Evolutionary conservation across 768 basidiomycete species (phyloP).

Genomic region (Neoboletus brunneissimus): DNA sequence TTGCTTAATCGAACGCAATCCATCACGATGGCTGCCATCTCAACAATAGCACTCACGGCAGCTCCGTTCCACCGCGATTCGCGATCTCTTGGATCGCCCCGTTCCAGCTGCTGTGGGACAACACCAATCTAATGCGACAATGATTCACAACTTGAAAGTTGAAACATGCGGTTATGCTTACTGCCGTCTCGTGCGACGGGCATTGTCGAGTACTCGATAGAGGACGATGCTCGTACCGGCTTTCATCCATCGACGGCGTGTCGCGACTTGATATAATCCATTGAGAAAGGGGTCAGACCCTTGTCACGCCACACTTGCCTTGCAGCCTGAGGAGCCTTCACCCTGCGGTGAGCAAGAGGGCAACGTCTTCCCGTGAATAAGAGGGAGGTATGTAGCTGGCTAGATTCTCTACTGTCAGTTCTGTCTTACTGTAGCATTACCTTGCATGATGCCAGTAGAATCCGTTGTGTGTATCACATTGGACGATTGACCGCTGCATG

Average conservation of each 20-base stretch:
- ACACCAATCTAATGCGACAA: neutral
- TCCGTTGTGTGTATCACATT: neutral
- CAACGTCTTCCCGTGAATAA: neutral
- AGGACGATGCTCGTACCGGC: neutral
- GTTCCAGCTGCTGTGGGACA: neutral
- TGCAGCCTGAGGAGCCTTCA: neutral
- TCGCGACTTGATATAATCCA: neutral
- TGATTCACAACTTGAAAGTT: conserved; percentile 2
- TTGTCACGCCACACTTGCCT: neutral
- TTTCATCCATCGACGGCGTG: neutral
- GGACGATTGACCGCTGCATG: neutral
- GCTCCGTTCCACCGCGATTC: neutral
- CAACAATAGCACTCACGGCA: conserved; percentile 7
- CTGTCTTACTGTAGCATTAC: neutral
- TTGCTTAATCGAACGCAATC: conserved; percentile 25
- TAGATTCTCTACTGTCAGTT: neutral
- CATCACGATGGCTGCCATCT: conserved; percentile 6
- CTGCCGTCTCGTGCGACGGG: too few relatives aligned
- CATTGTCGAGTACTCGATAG: neutral
- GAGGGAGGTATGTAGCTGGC: neutral
- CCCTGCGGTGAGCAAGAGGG: neutral
- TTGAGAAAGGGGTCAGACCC: neutral
- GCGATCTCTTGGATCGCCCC: neutral
- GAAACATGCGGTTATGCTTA: neutral
- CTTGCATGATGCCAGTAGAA: neutral